phyloP scores from a whole-genome alignment of 441 rosid genomes.

The Populus hybrid region DNA sequence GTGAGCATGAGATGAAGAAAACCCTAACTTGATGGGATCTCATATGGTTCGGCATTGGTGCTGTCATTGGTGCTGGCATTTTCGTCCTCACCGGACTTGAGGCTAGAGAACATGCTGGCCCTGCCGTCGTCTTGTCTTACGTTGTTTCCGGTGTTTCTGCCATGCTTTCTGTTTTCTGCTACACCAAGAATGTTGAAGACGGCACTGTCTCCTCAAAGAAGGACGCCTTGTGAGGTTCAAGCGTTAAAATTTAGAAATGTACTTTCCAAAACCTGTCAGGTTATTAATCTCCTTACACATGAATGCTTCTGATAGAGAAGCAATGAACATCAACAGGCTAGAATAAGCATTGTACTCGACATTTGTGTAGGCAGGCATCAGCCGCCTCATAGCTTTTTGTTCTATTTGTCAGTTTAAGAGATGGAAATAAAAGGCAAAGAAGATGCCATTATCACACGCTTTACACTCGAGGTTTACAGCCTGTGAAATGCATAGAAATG shows the following conservation, averaged over 20 bases:
- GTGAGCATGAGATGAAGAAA: slow-evolving; percentile 80
- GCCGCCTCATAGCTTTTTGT: no score
- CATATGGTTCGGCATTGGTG: slow-evolving; percentile 89
- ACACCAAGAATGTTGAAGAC: slow-evolving; percentile 32
- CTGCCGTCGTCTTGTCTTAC: slow-evolving; percentile 71
- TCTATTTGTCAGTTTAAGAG: no score
- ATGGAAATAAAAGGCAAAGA: no score
- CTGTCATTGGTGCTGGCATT: slow-evolving; percentile 78
- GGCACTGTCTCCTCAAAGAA: background rate
- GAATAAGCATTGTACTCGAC: background rate
- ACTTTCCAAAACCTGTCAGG: background rate
- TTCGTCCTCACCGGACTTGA: slow-evolving; percentile 78
- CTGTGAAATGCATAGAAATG: slow-evolving; percentile 29
- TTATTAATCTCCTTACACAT: background rate
- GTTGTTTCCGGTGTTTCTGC: slow-evolving; percentile 79
- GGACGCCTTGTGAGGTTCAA: background rate
- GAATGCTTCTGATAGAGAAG: background rate
- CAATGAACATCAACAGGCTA: background rate
- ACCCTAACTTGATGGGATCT: slow-evolving; percentile 84
- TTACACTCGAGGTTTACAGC: background rate
- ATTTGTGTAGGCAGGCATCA: background rate
- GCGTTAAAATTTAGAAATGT: background rate
- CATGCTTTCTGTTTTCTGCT: slow-evolving; percentile 89
- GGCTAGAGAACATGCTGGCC: slow-evolving; percentile 50
- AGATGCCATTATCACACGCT: background rate